Evolutionary conservation across 345 rosid species (phyloP).

Genomic region (Kandelia obovata): DNA sequence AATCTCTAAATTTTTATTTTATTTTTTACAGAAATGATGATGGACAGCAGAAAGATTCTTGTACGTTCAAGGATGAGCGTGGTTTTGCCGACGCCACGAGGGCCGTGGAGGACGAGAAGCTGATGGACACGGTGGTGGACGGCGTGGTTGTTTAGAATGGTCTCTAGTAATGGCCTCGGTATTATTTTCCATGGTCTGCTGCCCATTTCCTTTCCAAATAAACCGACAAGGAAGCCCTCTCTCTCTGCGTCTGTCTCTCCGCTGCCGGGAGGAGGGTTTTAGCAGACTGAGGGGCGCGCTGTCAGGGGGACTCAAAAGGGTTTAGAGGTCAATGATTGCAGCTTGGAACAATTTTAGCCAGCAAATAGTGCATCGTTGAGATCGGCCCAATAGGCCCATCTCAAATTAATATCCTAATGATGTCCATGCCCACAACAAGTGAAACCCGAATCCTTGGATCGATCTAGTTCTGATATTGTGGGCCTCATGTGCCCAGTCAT

Average conservation of each 20-base stretch:
- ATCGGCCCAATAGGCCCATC: no score
- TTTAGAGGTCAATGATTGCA: not conserved
- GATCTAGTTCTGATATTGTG: no score
- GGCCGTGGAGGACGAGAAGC: conserved; percentile 91
- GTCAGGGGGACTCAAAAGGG: not conserved
- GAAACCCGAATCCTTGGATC: no score
- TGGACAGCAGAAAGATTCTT: not conserved
- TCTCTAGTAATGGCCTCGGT: conserved; percentile 79
- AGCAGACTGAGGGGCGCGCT: not conserved
- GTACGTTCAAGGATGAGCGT: conserved; percentile 84
- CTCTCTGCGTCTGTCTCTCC: no score
- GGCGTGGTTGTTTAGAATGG: conserved; percentile 83
- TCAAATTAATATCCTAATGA: no score
- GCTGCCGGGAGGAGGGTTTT: conserved; percentile 7
- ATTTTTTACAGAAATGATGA: not conserved
- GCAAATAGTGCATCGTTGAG: no score
- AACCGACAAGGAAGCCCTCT: no score
- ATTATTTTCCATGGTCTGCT: conserved; percentile 82
- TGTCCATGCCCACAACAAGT: no score
- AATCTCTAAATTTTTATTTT: no score
- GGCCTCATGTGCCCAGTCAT: no score
- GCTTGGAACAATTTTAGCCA: no score
- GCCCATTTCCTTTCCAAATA: conserved; percentile 43
- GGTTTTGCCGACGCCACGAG: conserved; percentile 98
- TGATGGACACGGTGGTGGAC: conserved; percentile 96